Conservation (phyloP, 208 protist species). For the Trypanosoma brucei region DNA sequence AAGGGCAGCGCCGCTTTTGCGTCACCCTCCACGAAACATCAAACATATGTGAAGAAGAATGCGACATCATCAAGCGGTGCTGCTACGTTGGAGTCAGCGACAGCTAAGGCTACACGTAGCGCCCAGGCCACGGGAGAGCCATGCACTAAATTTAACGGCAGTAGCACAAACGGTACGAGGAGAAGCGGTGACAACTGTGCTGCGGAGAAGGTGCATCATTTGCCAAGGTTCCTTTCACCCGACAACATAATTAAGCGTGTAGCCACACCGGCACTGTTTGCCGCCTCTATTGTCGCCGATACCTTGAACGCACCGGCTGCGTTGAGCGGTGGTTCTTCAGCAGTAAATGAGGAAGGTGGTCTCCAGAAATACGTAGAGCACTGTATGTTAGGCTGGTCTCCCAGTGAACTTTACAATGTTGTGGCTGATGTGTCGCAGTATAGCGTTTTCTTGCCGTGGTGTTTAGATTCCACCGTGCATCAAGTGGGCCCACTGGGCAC, state of each 20-base stretch:
- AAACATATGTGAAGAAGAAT: too few relatives aligned
- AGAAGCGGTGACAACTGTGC: background rate
- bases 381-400: conserved; percentile 75
- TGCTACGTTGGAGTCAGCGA: too few relatives aligned
- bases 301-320: background rate
- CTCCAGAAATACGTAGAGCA: conserved; percentile 68
- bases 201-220: background rate
- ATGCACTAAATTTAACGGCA: background rate
- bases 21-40: too few relatives aligned
- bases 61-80: too few relatives aligned
- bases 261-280: conserved; percentile 7
- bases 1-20: too few relatives aligned
- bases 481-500: conserved; percentile 18
- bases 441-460: conserved; percentile 76
- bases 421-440: conserved; percentile 77
- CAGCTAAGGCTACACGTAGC: background rate
- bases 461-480: conserved; percentile 56
- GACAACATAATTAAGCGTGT: conserved; percentile 4
- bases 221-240: conserved; percentile 8
- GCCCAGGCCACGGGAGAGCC: background rate
- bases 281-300: conserved; percentile 12
- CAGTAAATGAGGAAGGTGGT: background rate
- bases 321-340: background rate
- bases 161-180: too few relatives aligned
- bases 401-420: conserved; percentile 55